Conservation (phyloP, 2,329 filamentous ascomycete species). For the Delphinella strobiligena region DNA sequence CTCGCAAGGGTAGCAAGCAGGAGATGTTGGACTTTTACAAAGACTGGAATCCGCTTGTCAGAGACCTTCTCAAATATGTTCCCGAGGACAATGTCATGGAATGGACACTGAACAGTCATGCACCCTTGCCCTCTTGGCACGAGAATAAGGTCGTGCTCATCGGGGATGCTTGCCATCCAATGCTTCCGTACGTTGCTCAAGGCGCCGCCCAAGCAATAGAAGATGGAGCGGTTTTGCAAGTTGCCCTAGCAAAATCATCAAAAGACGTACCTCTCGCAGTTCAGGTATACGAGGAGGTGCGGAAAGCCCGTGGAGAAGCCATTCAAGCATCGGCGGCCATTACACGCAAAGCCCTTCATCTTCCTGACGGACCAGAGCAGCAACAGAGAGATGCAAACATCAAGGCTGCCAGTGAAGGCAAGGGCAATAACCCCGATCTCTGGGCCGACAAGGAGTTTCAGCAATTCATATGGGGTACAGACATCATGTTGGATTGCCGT, state of each 20-base stretch:
- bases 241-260: conserved; percentile 26
- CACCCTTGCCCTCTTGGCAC: conserved; percentile 24
- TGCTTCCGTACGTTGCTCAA: conserved; percentile 47
- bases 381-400: conserved; percentile 11
- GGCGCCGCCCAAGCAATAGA: conserved; percentile 59
- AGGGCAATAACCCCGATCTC: conserved; percentile 9
- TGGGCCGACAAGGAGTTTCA: conserved; percentile 10
- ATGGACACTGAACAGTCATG: conserved; percentile 25
- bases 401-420: conserved; percentile 5
- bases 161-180: conserved; percentile 35
- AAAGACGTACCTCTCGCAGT: conserved; percentile 22
- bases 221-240: conserved; percentile 32
- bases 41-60: conserved; percentile 49
- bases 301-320: conserved; percentile 27
- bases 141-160: conserved; percentile 25
- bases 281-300: conserved; percentile 24
- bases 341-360: conserved; percentile 24
- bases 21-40: conserved; percentile 49
- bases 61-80: conserved; percentile 47
- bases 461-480: conserved; percentile 10
- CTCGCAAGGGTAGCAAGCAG: conserved; percentile 48
- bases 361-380: conserved; percentile 11
- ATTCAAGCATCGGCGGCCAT: conserved; percentile 25
- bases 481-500: conserved; percentile 10
- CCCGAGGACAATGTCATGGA: conserved; percentile 38